A percentile compares a stretch with the other conserved stretches of the same genome.
phyloP scores from a whole-genome alignment of 2,329 filamentous ascomycete genomes.

The Fusarium sterilihyphosum region DNA sequence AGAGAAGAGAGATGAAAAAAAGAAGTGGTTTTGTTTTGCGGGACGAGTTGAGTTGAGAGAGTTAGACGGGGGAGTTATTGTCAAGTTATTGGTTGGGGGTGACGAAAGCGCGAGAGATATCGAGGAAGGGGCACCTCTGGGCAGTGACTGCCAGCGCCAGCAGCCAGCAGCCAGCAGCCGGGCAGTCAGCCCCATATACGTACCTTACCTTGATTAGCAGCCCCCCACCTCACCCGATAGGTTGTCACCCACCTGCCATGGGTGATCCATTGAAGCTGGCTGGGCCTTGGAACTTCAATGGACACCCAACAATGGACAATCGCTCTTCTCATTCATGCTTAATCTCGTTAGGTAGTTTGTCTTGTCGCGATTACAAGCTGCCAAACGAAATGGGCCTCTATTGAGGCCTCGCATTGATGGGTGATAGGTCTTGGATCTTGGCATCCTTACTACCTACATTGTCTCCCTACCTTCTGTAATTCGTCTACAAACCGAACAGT shows the following conservation, averaged over 20 bases:
- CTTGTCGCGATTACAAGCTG: neutral
- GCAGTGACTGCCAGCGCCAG: slow-evolving; percentile 5
- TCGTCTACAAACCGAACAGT: neutral
- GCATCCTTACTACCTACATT: neutral
- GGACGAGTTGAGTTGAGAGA: slow-evolving; percentile 35
- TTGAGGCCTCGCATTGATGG: neutral
- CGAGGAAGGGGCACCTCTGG: slow-evolving; percentile 17
- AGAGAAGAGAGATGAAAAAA: slow-evolving; percentile 41
- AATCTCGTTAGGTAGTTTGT: neutral
- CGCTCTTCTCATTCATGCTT: slow-evolving; percentile 19
- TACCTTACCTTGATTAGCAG: slow-evolving; percentile 7
- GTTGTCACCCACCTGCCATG: neutral
- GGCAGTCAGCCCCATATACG: slow-evolving; percentile 8
- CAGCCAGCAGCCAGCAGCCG: neutral
- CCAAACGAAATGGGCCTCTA: neutral
- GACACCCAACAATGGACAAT: neutral
- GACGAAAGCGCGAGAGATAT: slow-evolving; percentile 49
- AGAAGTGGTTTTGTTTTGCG: slow-evolving; percentile 43
- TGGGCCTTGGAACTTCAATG: slow-evolving; percentile 27
- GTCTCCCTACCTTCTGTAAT: neutral
- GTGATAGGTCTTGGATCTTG: neutral
- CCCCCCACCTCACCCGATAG: neutral
- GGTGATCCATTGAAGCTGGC: neutral
- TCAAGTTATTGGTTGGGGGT: slow-evolving; percentile 40
- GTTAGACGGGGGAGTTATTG: slow-evolving; percentile 33